These are phyloP conservation scores for Leptographium wingfieldii DNA, from an alignment of 2,329 filamentous ascomycete species.

Conservation along the genomic window DNA sequence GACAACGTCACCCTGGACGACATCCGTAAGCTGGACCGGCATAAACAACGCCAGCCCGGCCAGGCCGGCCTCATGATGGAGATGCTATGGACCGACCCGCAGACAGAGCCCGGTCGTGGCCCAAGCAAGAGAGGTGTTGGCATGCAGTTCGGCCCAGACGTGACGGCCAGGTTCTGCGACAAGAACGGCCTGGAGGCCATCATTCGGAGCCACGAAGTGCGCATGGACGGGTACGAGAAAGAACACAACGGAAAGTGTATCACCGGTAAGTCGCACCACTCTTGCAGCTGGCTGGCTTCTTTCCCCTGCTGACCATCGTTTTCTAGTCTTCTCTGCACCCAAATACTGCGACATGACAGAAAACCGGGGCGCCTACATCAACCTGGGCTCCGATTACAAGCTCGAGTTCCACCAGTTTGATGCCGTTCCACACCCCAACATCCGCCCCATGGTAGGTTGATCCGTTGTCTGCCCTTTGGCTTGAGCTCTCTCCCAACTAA, in stretches of 20 bases:
- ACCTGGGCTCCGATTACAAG: slow-evolving; percentile 84
- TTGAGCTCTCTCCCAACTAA: background rate
- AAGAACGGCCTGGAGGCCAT: slow-evolving; percentile 89
- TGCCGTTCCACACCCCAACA: slow-evolving; percentile 88
- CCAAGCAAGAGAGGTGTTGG: slow-evolving; percentile 96
- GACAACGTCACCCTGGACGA: slow-evolving; percentile 87
- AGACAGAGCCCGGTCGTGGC: slow-evolving; percentile 70
- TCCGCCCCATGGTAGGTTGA: slow-evolving; percentile 69
- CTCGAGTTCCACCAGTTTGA: slow-evolving; percentile 89
- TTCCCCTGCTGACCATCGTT: background rate
- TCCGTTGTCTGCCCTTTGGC: too few species aligned
- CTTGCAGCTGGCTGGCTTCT: background rate
- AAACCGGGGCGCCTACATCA: slow-evolving; percentile 98
- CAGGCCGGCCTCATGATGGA: slow-evolving; percentile 98
- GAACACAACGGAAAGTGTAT: slow-evolving; percentile 95
- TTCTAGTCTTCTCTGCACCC: slow-evolving; percentile 81
- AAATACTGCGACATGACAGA: slow-evolving; percentile 97
- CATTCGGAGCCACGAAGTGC: slow-evolving; percentile 93
- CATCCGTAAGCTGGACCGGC: slow-evolving; percentile 47
- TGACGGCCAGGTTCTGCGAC: slow-evolving; percentile 94
- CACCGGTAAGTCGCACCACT: slow-evolving; percentile 46
- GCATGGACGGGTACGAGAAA: slow-evolving; percentile 98
- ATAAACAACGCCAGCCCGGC: slow-evolving; percentile 43
- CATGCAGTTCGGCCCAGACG: slow-evolving; percentile 90
- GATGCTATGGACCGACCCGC: slow-evolving; percentile 98